Base-by-base conservation (phyloP, 2,329 filamentous ascomycete genomes). In the Botrytis aclada region DNA sequence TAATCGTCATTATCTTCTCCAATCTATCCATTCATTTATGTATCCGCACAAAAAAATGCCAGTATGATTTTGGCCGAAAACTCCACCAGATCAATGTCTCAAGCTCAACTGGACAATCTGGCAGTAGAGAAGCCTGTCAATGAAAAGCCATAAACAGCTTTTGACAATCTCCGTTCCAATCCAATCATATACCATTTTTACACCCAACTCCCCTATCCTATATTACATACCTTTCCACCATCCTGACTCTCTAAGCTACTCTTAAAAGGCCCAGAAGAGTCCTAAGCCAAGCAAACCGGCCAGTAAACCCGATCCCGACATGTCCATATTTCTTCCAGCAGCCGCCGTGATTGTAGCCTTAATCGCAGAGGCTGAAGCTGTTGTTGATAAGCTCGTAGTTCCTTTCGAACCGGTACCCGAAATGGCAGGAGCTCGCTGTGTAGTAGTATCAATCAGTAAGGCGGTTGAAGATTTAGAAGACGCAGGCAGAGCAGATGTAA, bases 391-490 rank as follows among this genome's bases (percentile, higher is more conserved):
- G 29, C n/a, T 32, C n/a, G 10, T 37, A 16, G 47, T 58, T 58
- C 47, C 51, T 51, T 32, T 56, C 18, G n/a, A 41, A 22, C 37
- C n/a, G 5, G 65, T 16, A 25, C 25, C 47, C 6, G 47, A 41
- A 25, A 37, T 20, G 7, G 10, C 25, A 32, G 47, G 51, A 4
- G 51, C 54, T 32, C 47, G 65, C 65, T 69, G 65, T 69, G 37
- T 41, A 56, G 65, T 9, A 22, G 34, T 69, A 69, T 69, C 65
- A 43, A 69, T 69, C 51, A 69, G 65, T 69, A 69, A 69, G n/a
- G 65, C 34, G 18, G 47, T 41, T 41, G 47, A 32, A 56, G n/a
- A 41, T 10, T 25, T 41, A 8, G 47, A 69, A 41, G 65, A 56
- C 18, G 65, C 47, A 69, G 65, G 22, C 29, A 37, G 39, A 41